A percentile compares a stretch with the other conserved stretches of the same genome.
phyloP scores from a whole-genome alignment of 371 early-diverging fungal species.

The Rhizopus delemar region DNA sequence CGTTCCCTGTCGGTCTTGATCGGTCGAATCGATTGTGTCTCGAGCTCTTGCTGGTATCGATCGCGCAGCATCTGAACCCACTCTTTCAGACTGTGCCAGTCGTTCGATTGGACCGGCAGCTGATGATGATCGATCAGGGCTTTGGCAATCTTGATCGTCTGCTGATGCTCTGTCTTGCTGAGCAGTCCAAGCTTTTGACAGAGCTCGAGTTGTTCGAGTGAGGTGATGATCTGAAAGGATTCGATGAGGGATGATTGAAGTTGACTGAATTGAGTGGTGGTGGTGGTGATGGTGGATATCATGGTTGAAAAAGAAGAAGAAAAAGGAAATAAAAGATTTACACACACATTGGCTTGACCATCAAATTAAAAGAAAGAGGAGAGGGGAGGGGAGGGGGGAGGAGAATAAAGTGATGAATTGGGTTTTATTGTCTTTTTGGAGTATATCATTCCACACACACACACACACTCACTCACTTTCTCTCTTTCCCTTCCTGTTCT shows the following conservation, averaged over 20 bases:
- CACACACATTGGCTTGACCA: neutral
- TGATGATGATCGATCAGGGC: constrained; percentile 23
- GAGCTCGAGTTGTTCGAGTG: constrained; percentile 32
- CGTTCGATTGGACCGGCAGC: constrained; percentile 13
- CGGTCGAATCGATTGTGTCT: constrained; percentile 23
- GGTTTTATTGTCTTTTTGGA: no score
- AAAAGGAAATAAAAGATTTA: neutral
- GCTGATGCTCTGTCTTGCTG: constrained; percentile 29
- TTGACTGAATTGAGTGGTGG: neutral
- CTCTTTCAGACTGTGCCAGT: constrained; percentile 26
- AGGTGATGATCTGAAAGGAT: constrained; percentile 28
- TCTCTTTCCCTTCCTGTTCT: no score
- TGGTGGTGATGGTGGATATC: constrained; percentile 3
- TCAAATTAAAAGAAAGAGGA: no score
- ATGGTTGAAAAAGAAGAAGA: neutral
- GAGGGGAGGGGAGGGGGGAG: no score
- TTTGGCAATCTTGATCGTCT: constrained; percentile 24
- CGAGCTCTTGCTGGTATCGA: constrained; percentile 25
- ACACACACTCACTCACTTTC: no score
- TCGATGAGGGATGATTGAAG: constrained; percentile 24
- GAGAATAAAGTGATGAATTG: no score
- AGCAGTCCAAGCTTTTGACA: constrained; percentile 25
- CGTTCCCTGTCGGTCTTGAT: constrained; percentile 24
- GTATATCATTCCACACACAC: no score
- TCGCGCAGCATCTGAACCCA: constrained; percentile 30